phyloP scores from a whole-genome alignment of 345 rosid genomes.

The Melaleuca alternifolia region DNA sequence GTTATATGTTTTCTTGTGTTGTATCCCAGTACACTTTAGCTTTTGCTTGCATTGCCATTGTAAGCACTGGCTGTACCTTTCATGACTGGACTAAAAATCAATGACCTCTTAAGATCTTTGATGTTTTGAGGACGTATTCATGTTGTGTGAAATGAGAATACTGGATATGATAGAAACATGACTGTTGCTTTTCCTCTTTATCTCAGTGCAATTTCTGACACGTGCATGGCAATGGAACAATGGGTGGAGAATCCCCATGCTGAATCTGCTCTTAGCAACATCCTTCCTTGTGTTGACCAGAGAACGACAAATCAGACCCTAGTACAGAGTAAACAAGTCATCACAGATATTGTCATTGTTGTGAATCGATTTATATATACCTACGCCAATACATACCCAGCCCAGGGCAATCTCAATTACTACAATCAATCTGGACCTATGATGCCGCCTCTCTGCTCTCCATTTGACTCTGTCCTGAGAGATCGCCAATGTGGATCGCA shows the following conservation, averaged over 20 bases:
- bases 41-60: background rate
- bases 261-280: conserved; percentile 79
- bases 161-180: background rate
- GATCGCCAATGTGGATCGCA: conserved; percentile 51
- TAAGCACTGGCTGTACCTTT: background rate
- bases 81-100: background rate
- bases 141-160: background rate
- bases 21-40: background rate
- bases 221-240: conserved; percentile 88
- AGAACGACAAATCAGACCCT: conserved; percentile 81
- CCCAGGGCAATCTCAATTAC: conserved; percentile 30
- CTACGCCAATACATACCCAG: conserved; percentile 69
- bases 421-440: conserved; percentile 85
- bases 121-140: background rate
- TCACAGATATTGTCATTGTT: conserved; percentile 62
- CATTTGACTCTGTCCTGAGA: conserved; percentile 50
- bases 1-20: background rate
- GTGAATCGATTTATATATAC: conserved; percentile 75
- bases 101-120: background rate
- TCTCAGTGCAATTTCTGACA: conserved; percentile 71
- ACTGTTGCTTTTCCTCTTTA: background rate
- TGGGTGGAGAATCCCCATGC: conserved; percentile 92
- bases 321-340: conserved; percentile 85
- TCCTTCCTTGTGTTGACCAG: conserved; percentile 93
- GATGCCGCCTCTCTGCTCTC: conserved; percentile 85